Evolutionary conservation across 2,329 filamentous ascomycete genomes (phyloP).

Genomic region (Calonectria crousiana): DNA sequence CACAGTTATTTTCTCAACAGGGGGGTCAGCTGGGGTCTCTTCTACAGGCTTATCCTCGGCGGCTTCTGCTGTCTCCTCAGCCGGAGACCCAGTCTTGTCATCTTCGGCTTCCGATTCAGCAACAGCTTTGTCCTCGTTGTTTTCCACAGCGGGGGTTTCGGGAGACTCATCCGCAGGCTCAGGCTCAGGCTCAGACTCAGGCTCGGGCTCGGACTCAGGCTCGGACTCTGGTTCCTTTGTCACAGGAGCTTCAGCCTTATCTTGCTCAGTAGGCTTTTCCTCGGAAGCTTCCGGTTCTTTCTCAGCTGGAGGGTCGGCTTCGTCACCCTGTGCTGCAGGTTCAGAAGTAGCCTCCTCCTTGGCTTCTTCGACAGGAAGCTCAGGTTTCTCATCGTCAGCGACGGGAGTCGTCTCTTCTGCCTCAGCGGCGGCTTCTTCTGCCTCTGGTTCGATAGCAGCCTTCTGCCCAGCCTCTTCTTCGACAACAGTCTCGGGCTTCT

Average conservation of each 20-base stretch:
- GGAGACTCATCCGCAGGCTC: not conserved
- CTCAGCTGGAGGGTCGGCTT: not conserved
- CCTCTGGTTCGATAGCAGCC: not conserved
- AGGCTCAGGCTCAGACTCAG: not conserved
- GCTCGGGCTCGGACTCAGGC: not conserved
- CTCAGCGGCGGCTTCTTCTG: not conserved
- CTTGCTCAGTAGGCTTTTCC: not conserved
- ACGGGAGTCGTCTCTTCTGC: not conserved
- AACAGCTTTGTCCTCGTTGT: not conserved
- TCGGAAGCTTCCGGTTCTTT: not conserved
- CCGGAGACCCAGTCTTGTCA: not conserved
- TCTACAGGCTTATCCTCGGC: constrained; percentile 1
- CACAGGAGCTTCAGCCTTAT: not conserved
- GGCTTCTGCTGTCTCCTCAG: constrained; percentile 10
- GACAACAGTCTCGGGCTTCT: not conserved
- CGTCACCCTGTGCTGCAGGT: not conserved
- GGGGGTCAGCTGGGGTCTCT: not conserved
- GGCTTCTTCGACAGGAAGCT: not conserved
- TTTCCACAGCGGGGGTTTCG: not conserved
- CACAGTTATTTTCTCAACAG: not conserved
- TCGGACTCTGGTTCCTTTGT: constrained; percentile 1
- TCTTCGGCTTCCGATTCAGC: constrained; percentile 11
- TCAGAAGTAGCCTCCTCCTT: constrained; percentile 13
- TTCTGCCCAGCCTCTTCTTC: not conserved
- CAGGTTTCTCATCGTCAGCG: not conserved